A percentile compares a stretch with the other conserved stretches of the same genome.
These are phyloP conservation scores for Achlya hypogyna DNA, from an alignment of 352 stramenopile genomes.

Conservation along the genomic window DNA sequence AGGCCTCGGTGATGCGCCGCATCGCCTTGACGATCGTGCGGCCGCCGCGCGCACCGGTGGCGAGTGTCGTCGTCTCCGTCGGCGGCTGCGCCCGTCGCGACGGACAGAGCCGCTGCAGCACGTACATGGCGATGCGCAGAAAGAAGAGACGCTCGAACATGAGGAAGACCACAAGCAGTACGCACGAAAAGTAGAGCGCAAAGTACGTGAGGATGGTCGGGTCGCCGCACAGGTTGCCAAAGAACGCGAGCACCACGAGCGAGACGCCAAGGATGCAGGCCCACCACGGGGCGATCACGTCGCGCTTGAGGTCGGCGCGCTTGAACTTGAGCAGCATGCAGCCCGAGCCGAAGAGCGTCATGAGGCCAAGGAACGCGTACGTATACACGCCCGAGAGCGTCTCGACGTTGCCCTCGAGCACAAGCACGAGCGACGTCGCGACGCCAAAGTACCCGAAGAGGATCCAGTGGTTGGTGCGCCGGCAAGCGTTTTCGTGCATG, in stretches of 20 bases:
- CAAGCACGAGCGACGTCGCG: conserved; percentile 79
- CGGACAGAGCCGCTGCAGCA: conserved; percentile 60
- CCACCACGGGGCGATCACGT: conserved; percentile 84
- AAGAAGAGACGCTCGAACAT: conserved; percentile 87
- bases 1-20: conserved; percentile 66
- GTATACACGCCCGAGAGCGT: conserved; percentile 92
- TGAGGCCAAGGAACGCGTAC: conserved; percentile 91
- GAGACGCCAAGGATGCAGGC: conserved; percentile 67
- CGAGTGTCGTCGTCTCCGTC: conserved; percentile 19
- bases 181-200: conserved; percentile 78
- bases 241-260: conserved; percentile 77
- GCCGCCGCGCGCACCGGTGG: conserved; percentile 67
- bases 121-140: conserved; percentile 73
- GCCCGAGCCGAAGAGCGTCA: conserved; percentile 89
- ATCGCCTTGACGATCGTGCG: conserved; percentile 82
- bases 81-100: conserved; percentile 39
- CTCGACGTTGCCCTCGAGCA: conserved; percentile 86
- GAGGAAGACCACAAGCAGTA: conserved; percentile 72
- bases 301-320: conserved; percentile 78
- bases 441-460: conserved; percentile 88
- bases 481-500: conserved; percentile 68
- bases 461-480: conserved; percentile 88
- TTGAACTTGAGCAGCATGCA: conserved; percentile 95
- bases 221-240: conserved; percentile 79
- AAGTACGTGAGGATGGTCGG: conserved; percentile 85